Percentiles rank a stretch among this genome's conserved stretches.
Conservation (phyloP, 768 basidiomycete species). For the Boletellus ananas region DNA sequence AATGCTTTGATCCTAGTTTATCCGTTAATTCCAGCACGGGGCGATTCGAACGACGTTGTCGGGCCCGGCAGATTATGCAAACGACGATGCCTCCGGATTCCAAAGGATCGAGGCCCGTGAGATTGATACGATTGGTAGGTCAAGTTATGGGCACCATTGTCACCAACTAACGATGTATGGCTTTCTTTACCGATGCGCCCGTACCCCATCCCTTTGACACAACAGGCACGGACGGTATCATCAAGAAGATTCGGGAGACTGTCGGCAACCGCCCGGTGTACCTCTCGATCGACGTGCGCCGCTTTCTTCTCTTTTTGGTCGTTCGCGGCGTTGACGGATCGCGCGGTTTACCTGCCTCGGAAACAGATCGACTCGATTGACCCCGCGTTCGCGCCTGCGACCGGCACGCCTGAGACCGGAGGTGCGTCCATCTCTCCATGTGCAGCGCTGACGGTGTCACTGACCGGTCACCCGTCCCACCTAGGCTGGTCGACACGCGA, state of each 20-base stretch:
- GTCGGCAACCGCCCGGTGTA: slow-evolving; percentile 75
- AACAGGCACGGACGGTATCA: slow-evolving; percentile 68
- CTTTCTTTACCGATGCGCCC: too few species aligned
- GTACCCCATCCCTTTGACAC: too few species aligned
- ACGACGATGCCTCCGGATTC: slow-evolving; percentile 78
- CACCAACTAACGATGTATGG: neutral
- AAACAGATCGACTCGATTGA: slow-evolving; percentile 72
- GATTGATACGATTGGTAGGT: slow-evolving; percentile 70
- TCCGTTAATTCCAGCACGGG: slow-evolving; percentile 60
- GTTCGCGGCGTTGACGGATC: too few species aligned
- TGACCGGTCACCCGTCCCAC: too few species aligned
- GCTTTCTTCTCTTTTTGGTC: neutral
- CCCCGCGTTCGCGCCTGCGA: slow-evolving; percentile 78
- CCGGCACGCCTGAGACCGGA: slow-evolving; percentile 82
- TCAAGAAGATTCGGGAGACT: slow-evolving; percentile 73
- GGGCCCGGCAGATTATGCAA: slow-evolving; percentile 69
- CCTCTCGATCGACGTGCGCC: slow-evolving; percentile 68
- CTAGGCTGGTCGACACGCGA: slow-evolving; percentile 74
- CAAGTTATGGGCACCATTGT: neutral
- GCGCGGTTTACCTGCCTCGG: neutral
- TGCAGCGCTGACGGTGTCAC: too few species aligned
- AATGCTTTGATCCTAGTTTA: slow-evolving; percentile 74
- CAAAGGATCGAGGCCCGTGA: slow-evolving; percentile 80
- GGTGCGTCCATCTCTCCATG: slow-evolving; percentile 30
- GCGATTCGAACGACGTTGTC: slow-evolving; percentile 84